phyloP scores from a whole-genome alignment of 345 rosid species.

The Salix brachista region DNA sequence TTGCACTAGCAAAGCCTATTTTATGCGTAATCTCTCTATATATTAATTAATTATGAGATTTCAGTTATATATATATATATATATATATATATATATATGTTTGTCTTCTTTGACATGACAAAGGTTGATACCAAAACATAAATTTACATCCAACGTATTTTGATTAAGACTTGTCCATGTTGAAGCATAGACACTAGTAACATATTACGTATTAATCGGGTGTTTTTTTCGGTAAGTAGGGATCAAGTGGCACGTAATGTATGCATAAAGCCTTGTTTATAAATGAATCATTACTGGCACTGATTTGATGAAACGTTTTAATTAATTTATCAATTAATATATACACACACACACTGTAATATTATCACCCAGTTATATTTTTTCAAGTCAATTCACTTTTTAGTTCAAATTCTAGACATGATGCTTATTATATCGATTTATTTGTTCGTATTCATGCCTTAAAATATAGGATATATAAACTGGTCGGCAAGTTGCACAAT shows the following conservation, averaged over 20 bases:
- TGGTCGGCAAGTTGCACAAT: not conserved
- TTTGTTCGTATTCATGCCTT: not conserved
- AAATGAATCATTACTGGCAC: conserved; percentile 15
- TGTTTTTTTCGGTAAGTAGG: conserved; percentile 40
- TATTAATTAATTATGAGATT: not conserved
- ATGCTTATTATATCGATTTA: not conserved
- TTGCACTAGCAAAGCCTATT: conserved; percentile 38
- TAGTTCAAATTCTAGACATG: not conserved
- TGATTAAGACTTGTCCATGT: not conserved
- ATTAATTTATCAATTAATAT: not conserved
- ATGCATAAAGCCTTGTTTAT: not conserved
- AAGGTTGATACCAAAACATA: not conserved
- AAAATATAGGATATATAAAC: not conserved
- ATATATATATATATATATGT: too few species aligned
- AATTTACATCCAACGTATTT: not conserved
- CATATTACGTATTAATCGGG: conserved; percentile 6
- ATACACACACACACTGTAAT: too few species aligned
- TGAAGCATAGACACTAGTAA: not conserved
- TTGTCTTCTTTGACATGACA: conserved; percentile 1
- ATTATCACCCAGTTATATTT: not conserved
- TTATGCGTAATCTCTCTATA: not conserved
- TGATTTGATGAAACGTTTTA: conserved; percentile 26
- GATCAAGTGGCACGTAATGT: conserved; percentile 32
- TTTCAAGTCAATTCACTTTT: not conserved
- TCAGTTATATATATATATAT: not conserved